A percentile compares a stretch with the other conserved stretches of the same genome.
These are phyloP conservation scores for Stagonosporopsis rhizophila DNA, from an alignment of 2,329 filamentous ascomycete genomes.

Conservation along the genomic window DNA sequence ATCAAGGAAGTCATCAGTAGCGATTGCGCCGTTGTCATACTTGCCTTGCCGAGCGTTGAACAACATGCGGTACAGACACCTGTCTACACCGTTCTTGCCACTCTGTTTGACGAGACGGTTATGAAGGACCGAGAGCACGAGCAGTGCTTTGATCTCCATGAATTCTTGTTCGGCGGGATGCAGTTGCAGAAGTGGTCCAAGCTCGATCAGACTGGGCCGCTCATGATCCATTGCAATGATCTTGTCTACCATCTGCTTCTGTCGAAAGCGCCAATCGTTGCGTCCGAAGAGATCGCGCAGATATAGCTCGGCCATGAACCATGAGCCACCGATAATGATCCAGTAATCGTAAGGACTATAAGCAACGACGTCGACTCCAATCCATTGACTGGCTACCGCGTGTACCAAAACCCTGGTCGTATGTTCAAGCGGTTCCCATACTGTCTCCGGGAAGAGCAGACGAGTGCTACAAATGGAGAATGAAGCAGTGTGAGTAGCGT, in stretches of 20 bases:
- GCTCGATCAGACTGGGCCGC: slow-evolving; percentile 80
- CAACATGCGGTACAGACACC: slow-evolving; percentile 85
- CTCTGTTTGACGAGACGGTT: slow-evolving; percentile 88
- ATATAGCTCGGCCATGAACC: slow-evolving; percentile 94
- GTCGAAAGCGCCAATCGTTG: slow-evolving; percentile 90
- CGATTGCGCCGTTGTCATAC: slow-evolving; percentile 72
- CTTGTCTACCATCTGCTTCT: slow-evolving; percentile 83
- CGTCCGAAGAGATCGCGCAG: slow-evolving; percentile 90
- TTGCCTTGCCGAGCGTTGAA: slow-evolving; percentile 85
- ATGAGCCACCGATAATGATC: slow-evolving; percentile 87
- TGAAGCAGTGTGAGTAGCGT: slow-evolving; percentile 79
- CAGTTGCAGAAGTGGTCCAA: slow-evolving; percentile 78
- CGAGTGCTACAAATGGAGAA: slow-evolving; percentile 87
- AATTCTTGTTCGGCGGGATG: slow-evolving; percentile 90
- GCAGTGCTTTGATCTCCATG: slow-evolving; percentile 84
- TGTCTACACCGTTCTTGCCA: slow-evolving; percentile 80
- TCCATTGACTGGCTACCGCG: slow-evolving; percentile 89
- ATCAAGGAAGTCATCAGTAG: slow-evolving; percentile 78
- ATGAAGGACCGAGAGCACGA: slow-evolving; percentile 93
- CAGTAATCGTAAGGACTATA: slow-evolving; percentile 82
- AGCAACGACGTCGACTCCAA: slow-evolving; percentile 89
- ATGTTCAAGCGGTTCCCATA: slow-evolving; percentile 84
- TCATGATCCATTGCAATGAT: slow-evolving; percentile 82
- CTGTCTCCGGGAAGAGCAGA: slow-evolving; percentile 81
- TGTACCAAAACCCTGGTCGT: slow-evolving; percentile 82